A percentile compares a stretch with the other conserved stretches of the same genome.
Conservation (phyloP, 1,284 basidiomycete genomes). For the Mycosarcoma mackinlayi region DNA sequence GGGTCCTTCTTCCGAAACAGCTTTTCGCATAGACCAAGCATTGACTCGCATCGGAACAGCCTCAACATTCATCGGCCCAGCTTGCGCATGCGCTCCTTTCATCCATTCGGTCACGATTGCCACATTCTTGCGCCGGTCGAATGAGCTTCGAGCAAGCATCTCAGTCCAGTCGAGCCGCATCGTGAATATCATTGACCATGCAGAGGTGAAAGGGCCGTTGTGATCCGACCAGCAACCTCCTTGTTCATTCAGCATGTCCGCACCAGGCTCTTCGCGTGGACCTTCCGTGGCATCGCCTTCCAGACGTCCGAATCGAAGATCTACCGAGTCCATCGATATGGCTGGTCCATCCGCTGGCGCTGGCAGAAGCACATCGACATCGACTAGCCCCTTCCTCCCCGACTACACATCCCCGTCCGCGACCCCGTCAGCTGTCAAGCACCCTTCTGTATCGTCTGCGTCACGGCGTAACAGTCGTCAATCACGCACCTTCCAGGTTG, state of each 20-base stretch:
- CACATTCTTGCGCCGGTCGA: too few relatives aligned
- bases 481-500: conserved; percentile 22
- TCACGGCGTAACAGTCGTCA: conserved; percentile 22
- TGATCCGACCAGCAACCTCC: neutral
- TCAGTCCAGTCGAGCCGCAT: too few relatives aligned
- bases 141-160: too few relatives aligned
- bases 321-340: neutral
- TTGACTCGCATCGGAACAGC: conserved; percentile 4
- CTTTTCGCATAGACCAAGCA: too few relatives aligned
- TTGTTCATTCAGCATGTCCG: conserved; percentile 11
- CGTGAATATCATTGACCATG: too few relatives aligned
- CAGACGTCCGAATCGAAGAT: conserved; percentile 25
- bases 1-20: too few relatives aligned
- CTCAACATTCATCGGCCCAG: neutral
- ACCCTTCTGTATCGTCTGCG: neutral
- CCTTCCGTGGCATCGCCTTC: conserved; percentile 5
- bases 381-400: conserved; percentile 7
- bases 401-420: conserved; percentile 10
- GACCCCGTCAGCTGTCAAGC: conserved; percentile 19
- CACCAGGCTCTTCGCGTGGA: conserved; percentile 15
- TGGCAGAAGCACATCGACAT: conserved; percentile 2
- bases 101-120: too few relatives aligned
- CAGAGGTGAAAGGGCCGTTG: neutral
- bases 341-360: conserved; percentile 1
- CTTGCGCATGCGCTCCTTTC: too few relatives aligned